These are phyloP conservation scores for Chlorella sp. DNA, from an alignment of 139 green algal species.

Conservation along the genomic window DNA sequence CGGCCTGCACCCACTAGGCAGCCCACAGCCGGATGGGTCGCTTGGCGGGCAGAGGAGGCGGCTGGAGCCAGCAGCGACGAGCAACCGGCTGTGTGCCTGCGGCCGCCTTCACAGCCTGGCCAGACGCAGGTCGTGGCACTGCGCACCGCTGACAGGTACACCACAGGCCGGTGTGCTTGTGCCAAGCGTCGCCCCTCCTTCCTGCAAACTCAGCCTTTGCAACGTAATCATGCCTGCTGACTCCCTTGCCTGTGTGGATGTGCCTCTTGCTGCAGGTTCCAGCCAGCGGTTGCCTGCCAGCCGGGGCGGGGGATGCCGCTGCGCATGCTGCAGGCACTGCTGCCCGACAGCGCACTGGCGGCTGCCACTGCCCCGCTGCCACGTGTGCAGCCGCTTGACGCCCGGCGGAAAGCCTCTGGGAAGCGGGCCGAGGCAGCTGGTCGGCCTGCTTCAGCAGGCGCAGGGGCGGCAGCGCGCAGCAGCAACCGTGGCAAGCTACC, in stretches of 20 bases:
- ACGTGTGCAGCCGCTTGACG: background rate
- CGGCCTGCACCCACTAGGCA: background rate
- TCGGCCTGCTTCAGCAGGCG: background rate
- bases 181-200: too few species aligned
- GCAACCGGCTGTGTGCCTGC: background rate
- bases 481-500: too few species aligned
- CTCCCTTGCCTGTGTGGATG: too few species aligned
- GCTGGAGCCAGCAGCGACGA: background rate
- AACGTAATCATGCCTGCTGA: too few species aligned
- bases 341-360: background rate
- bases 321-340: background rate
- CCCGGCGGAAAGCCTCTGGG: background rate
- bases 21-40: background rate
- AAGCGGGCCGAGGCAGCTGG: background rate
- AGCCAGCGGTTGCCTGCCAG: background rate
- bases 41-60: background rate
- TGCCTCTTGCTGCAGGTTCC: background rate
- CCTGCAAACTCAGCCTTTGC: too few species aligned
- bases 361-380: background rate
- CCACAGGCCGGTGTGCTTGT: too few species aligned
- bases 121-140: background rate
- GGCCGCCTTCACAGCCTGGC: background rate
- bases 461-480: background rate
- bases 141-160: background rate
- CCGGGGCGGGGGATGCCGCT: background rate